Evolutionary conservation across 371 early-diverging fungal species (phyloP), one percentile per base, ranked within the genome.

Genomic region (Mortierella sp.): DNA sequence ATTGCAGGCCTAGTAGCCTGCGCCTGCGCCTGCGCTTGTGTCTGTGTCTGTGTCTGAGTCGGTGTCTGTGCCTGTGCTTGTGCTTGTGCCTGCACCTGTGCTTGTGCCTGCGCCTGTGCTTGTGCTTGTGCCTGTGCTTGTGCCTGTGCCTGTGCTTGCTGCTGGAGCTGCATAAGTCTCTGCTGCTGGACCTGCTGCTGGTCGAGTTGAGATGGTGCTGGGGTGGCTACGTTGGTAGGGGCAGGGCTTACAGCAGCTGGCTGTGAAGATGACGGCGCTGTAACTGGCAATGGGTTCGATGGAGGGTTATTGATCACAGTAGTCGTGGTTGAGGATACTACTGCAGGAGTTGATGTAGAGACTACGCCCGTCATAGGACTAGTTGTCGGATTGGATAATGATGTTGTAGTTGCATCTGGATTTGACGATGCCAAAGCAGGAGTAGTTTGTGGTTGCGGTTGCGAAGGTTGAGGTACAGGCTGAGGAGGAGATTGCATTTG

Each of bases 91-190:
- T n/a, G n/a, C n/a, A n/a, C n/a, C n/a, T 5, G 37, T 37, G 37
- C 37, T 37, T 37, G 37, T 15, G 71, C 65, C 44, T 59, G 60
- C 12, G 55, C 68, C 21, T 72, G 75, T 1, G 74, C 74, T 28
- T 75, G 75, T 37, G 37, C 37, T 37, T 37, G 37, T 15, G 71
- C 65, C 44, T 5, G 37, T 37, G 37, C 37, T 37, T 37, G 37
- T 15, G 71, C 65, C 44, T 59, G 60, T 21, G 55, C 68, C 21
- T 72, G 75, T 1, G 74, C 74, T 28, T 75, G 75, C 12, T 61
- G 67, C 21, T 74, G 69, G n/a, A 74, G 69, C 18, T 62, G 43
- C 21, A 64, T 26, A 25, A 68, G 52, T 26, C 70, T 65, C 16
- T 66, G 67, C 26, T 67, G 60, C n/a, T 70, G 66, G 57, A 28